These are phyloP conservation scores for Penicillium expansum DNA, from an alignment of 2,329 filamentous ascomycete genomes.

Conservation along the genomic window DNA sequence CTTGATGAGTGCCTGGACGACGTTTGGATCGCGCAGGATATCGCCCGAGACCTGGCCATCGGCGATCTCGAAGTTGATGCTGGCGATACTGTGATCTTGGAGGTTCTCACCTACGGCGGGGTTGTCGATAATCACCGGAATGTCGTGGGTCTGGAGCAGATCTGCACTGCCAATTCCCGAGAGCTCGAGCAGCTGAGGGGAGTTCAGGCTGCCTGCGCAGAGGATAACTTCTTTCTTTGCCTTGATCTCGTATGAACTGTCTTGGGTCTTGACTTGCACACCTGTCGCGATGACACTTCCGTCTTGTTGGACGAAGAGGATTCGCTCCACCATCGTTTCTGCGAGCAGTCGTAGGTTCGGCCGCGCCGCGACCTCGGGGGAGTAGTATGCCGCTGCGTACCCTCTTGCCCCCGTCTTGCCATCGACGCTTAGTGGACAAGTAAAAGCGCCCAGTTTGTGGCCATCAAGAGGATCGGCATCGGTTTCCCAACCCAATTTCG, in stretches of 20 bases:
- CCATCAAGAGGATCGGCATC: slow-evolving; percentile 37
- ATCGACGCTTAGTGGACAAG: slow-evolving; percentile 37
- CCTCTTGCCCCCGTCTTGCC: slow-evolving; percentile 32
- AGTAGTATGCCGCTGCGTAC: slow-evolving; percentile 46
- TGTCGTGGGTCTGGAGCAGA: slow-evolving; percentile 42
- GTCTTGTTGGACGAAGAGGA: slow-evolving; percentile 43
- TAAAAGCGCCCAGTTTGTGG: slow-evolving; percentile 41
- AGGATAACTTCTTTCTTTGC: slow-evolving; percentile 56
- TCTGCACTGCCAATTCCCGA: slow-evolving; percentile 57
- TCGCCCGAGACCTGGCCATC: slow-evolving; percentile 26
- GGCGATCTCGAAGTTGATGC: slow-evolving; percentile 26
- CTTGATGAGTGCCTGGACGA: slow-evolving; percentile 19
- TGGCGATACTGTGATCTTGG: slow-evolving; percentile 48
- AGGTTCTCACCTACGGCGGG: slow-evolving; percentile 52
- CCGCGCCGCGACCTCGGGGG: slow-evolving; percentile 37
- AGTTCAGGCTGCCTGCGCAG: slow-evolving; percentile 56
- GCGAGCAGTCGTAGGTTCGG: slow-evolving; percentile 49
- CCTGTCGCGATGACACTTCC: slow-evolving; percentile 18
- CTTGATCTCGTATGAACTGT: slow-evolving; percentile 25
- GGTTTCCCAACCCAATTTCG: slow-evolving; percentile 21
- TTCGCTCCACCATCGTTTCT: slow-evolving; percentile 46
- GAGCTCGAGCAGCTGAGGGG: slow-evolving; percentile 58
- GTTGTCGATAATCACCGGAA: slow-evolving; percentile 46
- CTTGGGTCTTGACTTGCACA: slow-evolving; percentile 18
- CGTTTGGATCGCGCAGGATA: slow-evolving; percentile 22